These are phyloP conservation scores for Colletotrichum endophyticum DNA, from an alignment of 2,329 filamentous ascomycete genomes.

Conservation along the genomic window DNA sequence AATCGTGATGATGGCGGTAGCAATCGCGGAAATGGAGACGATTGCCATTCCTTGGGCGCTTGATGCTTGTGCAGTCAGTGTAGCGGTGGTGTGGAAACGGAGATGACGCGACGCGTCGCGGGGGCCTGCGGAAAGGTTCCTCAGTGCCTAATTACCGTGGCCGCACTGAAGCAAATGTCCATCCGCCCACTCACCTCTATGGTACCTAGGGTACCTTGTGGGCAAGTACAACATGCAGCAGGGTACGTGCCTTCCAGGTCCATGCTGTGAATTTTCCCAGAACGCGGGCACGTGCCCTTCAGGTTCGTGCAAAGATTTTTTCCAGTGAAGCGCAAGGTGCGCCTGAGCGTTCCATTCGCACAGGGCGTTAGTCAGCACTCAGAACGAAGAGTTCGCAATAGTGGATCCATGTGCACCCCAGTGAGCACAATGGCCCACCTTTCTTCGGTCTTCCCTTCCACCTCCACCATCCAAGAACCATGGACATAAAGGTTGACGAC, in stretches of 20 bases:
- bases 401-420: neutral
- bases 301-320: neutral
- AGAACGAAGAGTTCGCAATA: neutral
- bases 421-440: neutral
- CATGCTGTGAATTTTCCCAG: neutral
- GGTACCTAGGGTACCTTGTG: neutral
- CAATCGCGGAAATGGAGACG: neutral
- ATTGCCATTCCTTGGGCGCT: neutral
- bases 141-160: neutral
- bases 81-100: neutral
- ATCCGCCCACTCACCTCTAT: neutral
- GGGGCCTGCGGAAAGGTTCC: neutral
- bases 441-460: neutral
- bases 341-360: neutral
- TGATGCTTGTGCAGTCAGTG: neutral
- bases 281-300: neutral
- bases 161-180: neutral
- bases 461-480: no score
- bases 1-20: neutral
- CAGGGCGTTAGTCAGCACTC: neutral
- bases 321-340: neutral
- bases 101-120: neutral
- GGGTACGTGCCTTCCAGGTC: neutral
- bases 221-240: neutral
- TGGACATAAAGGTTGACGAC: no score